Base-by-base conservation (phyloP, 192 early-diverging fungal species). In the Lunasporangiospora selenospora region DNA sequence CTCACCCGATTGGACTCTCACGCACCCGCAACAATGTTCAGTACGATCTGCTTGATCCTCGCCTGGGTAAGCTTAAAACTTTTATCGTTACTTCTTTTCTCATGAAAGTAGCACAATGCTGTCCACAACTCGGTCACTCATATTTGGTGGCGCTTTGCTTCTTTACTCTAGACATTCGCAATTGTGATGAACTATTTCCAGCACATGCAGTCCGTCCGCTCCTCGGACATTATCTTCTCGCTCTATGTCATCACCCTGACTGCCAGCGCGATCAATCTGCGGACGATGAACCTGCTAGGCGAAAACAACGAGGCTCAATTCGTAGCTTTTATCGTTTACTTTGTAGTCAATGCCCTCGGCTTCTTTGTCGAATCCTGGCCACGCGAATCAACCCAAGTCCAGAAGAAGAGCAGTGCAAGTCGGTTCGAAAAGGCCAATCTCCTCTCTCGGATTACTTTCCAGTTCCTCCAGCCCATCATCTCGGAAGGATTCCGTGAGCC, bases 371-470 rank as follows among this genome's bases (percentile, higher is more conserved):
- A 78, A 31, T 52, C 57, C 7, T 52, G 58, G 37, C 76, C 76
- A 9, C 67, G 76, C 15, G 47, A 63, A 0, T 40, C 67, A 6
- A 66, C 67, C 6, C 45, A 54, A 18, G 45, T 18, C 5, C 63
- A 60, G 39, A 40, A 39, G 9, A 46, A 53, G 46, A 58, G 58
- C 29, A 34, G 31, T 13, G 57, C 49, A 3, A 29, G 62, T 13
- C 58, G 49, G 7, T 70, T 57, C 36, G 43, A 66, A 15, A 78
- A 70, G 30, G 76, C 76, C 31, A 78, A 73, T 21, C 47, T 78
- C 11, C 56, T 65, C 12, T 73, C 67, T 0, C 37, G 63, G 3
- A 19, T 71, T 26, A 40, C 53, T 0, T 78, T 71, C 54, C 50
- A 66, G 13, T 78, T 48, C 29, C 48, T 78, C 8, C 67, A 78